Evolutionary conservation across 1,284 basidiomycete species (phyloP).

Genomic region (Malassezia equina): DNA sequence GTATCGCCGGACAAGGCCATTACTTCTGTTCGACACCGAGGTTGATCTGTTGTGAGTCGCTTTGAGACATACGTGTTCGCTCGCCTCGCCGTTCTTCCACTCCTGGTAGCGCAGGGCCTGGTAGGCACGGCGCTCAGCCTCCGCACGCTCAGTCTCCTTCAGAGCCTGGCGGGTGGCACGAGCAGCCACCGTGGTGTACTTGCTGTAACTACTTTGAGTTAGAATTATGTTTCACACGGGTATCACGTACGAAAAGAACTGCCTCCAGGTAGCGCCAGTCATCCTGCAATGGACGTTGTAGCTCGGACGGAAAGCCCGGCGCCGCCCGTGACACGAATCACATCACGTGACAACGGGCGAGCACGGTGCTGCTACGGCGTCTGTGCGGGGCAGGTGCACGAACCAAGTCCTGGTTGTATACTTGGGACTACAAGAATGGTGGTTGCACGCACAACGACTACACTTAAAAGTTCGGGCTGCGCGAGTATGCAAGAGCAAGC

Average conservation of each 20-base stretch:
- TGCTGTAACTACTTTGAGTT: slow-evolving; percentile 48
- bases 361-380: background rate
- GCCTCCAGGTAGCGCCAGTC: slow-evolving; percentile 42
- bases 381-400: background rate
- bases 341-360: slow-evolving; percentile 4
- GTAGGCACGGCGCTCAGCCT: slow-evolving; percentile 48
- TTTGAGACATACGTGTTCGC: slow-evolving; percentile 39
- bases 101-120: slow-evolving; percentile 49
- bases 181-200: slow-evolving; percentile 49
- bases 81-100: slow-evolving; percentile 49
- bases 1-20: slow-evolving; percentile 3
- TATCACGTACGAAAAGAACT: slow-evolving; percentile 39
- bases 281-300: slow-evolving; percentile 14
- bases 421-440: background rate
- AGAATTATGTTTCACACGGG: background rate
- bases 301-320: background rate
- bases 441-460: background rate
- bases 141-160: slow-evolving; percentile 49
- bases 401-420: background rate
- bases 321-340: background rate
- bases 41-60: slow-evolving; percentile 20
- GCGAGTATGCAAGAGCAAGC: slow-evolving; percentile 31
- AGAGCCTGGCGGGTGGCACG: slow-evolving; percentile 49
- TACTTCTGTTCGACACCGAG: slow-evolving; percentile 31
- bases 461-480: slow-evolving; percentile 14